Conservation (phyloP, 2,329 filamentous ascomycete genomes). For the Colletotrichum phormii region DNA sequence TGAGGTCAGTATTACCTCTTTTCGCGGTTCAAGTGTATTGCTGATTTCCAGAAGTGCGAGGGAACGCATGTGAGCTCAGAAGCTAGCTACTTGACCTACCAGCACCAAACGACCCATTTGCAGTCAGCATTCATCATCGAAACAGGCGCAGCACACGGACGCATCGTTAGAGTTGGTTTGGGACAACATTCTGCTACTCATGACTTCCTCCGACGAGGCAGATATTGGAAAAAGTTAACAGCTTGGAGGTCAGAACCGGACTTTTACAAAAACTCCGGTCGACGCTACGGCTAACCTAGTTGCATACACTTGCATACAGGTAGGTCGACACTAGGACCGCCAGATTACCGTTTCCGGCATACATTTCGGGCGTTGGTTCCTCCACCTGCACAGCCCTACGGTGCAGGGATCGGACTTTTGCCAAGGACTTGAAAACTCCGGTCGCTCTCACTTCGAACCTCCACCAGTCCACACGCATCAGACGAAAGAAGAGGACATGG, state of each 20-base stretch:
- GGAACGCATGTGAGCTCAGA: too few species aligned
- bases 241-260: not conserved
- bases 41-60: not conserved
- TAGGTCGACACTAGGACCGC: not conserved
- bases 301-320: not conserved
- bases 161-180: not conserved
- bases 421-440: not conserved
- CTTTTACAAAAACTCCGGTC: not conserved
- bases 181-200: not conserved
- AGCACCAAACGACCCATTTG: too few species aligned
- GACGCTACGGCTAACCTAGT: not conserved
- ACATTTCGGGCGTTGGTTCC: not conserved
- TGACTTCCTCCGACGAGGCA: not conserved
- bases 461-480: not conserved
- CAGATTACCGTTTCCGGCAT: not conserved
- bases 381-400: not conserved
- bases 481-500: not conserved
- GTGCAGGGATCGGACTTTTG: constrained; percentile 2
- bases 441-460: not conserved
- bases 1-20: not conserved
- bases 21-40: not conserved
- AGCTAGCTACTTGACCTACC: too few species aligned
- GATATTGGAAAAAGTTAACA: not conserved
- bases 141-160: not conserved
- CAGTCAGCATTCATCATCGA: not conserved